These are phyloP conservation scores for Glycine soja DNA, from an alignment of 306 rosid genomes.

Conservation along the genomic window DNA sequence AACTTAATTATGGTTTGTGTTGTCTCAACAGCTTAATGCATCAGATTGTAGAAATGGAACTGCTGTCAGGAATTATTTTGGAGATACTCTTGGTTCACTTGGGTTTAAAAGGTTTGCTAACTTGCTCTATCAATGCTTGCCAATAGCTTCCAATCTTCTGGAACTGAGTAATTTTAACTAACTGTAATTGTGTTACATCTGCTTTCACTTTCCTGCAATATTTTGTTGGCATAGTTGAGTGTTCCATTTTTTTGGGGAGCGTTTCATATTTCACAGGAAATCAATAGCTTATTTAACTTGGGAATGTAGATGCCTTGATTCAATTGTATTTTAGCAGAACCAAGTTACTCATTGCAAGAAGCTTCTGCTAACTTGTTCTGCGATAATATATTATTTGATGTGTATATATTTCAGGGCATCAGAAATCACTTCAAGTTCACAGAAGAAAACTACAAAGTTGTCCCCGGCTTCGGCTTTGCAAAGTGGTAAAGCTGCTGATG, in stretches of 20 bases:
- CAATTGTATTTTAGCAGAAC: constrained; percentile 25
- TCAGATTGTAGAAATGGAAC: constrained; percentile 82
- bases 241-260: constrained; percentile 18
- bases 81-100: constrained; percentile 74
- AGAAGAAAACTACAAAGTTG: constrained; percentile 45
- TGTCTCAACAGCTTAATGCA: constrained; percentile 74
- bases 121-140: constrained; percentile 40
- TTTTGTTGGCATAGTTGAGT: constrained; percentile 36
- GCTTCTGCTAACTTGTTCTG: constrained; percentile 27
- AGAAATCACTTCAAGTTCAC: constrained; percentile 51
- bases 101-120: constrained; percentile 70
- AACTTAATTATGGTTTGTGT: constrained; percentile 32
- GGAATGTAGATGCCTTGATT: constrained; percentile 31
- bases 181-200: constrained; percentile 35
- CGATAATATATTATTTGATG: constrained; percentile 37
- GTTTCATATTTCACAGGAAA: constrained; percentile 34
- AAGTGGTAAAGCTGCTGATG: constrained; percentile 47
- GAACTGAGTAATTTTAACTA: constrained; percentile 31
- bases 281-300: constrained; percentile 25
- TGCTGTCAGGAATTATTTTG: constrained; percentile 74
- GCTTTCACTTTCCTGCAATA: constrained; percentile 29
- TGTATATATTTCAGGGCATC: constrained; percentile 55
- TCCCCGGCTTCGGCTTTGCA: constrained; percentile 46
- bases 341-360: constrained; percentile 29
- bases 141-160: constrained; percentile 28